Conservation (phyloP, 805 yeast genomes). For the Candida yuanshanica region DNA sequence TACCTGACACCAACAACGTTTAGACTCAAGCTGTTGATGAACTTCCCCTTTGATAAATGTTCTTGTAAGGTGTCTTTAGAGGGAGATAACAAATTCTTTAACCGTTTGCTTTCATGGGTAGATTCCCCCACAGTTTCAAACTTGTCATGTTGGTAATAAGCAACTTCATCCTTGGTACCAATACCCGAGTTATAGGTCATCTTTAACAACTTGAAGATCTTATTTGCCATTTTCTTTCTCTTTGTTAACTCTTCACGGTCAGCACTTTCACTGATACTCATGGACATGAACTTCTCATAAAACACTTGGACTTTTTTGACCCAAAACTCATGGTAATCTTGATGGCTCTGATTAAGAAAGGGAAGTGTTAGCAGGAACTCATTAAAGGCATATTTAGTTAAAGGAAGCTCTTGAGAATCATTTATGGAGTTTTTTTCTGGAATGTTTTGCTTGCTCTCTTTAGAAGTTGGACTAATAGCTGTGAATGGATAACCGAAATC, state of each 20-base stretch:
- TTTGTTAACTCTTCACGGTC: constrained; percentile 77
- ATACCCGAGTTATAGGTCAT: constrained; percentile 73
- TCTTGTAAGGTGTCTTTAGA: constrained; percentile 32
- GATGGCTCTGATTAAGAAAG: constrained; percentile 43
- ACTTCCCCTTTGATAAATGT: constrained; percentile 27
- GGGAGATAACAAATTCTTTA: constrained; percentile 33
- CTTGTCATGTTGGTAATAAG: constrained; percentile 37
- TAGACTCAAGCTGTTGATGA: constrained; percentile 51
- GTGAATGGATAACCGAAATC: constrained; percentile 77
- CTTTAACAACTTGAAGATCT: constrained; percentile 56
- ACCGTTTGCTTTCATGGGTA: constrained; percentile 24
- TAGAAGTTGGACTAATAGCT: constrained; percentile 33
- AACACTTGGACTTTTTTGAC: constrained; percentile 71
- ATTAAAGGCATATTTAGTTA: constrained; percentile 59
- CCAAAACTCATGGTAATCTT: constrained; percentile 66
- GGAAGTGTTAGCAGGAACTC: constrained; percentile 70
- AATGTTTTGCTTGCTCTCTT: neutral
- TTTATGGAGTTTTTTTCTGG: constrained; percentile 14
- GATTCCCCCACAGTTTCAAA: constrained; percentile 20
- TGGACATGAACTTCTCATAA: constrained; percentile 68
- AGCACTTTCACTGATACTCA: constrained; percentile 64
- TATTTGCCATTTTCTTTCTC: constrained; percentile 53
- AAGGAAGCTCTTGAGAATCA: constrained; percentile 44
- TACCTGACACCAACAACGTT: constrained; percentile 64
- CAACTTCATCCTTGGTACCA: constrained; percentile 51